These are phyloP conservation scores for Stachybotrys echinatus DNA, from an alignment of 2,329 filamentous ascomycete species.

Conservation along the genomic window DNA sequence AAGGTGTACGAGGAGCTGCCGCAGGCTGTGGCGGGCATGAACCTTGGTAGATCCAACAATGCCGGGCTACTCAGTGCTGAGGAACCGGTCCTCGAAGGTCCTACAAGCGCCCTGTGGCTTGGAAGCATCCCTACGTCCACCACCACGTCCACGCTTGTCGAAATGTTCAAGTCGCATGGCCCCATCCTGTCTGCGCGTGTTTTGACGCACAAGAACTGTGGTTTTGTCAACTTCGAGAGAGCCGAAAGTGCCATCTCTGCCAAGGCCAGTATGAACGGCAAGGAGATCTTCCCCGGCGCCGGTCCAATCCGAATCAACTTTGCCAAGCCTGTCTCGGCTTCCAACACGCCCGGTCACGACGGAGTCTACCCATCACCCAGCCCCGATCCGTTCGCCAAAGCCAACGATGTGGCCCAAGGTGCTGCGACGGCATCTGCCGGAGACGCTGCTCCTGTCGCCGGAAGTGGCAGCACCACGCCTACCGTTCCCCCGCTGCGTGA, in stretches of 20 bases:
- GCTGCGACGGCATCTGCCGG: constrained; percentile 22
- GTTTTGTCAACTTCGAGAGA: constrained; percentile 95
- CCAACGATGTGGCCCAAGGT: constrained; percentile 37
- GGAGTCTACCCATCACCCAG: constrained; percentile 87
- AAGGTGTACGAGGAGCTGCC: constrained; percentile 76
- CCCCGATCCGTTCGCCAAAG: constrained; percentile 72
- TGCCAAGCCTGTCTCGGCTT: constrained; percentile 88
- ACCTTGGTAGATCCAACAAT: constrained; percentile 61
- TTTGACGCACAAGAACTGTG: constrained; percentile 97
- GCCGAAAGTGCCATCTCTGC: constrained; percentile 87
- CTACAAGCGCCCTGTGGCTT: constrained; percentile 92
- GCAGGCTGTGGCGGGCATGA: constrained; percentile 77
- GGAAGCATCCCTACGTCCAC: constrained; percentile 97
- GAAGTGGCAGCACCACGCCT: constrained; percentile 40
- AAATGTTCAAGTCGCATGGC: constrained; percentile 93
- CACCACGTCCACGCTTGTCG: constrained; percentile 87
- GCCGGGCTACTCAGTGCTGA: constrained; percentile 66
- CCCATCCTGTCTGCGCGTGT: constrained; percentile 88
- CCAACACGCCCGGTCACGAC: constrained; percentile 83
- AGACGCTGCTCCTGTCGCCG: constrained; percentile 27
- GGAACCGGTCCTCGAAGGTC: constrained; percentile 77
- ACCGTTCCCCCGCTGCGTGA: constrained; percentile 70
- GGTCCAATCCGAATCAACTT: constrained; percentile 95
- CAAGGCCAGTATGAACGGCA: constrained; percentile 83
- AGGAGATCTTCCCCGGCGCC: constrained; percentile 96